These are phyloP conservation scores for Basipetospora sp. DNA, from an alignment of 2,329 filamentous ascomycete genomes.

Conservation along the genomic window DNA sequence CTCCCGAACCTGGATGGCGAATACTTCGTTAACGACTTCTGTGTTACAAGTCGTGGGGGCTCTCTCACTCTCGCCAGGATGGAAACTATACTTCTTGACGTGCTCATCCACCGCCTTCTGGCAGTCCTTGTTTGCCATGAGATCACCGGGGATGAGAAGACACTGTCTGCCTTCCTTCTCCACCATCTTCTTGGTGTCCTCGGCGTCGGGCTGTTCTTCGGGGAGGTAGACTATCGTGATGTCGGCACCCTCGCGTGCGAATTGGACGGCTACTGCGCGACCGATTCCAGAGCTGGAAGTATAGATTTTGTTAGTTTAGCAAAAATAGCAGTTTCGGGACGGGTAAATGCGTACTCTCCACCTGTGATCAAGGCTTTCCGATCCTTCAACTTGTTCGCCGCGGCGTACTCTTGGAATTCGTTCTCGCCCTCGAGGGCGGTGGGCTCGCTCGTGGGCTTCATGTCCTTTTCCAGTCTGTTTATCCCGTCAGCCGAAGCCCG, in stretches of 20 bases:
- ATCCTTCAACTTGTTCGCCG: conserved; percentile 33
- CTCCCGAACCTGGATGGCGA: conserved; percentile 13
- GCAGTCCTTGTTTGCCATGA: conserved; percentile 53
- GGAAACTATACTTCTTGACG: conserved; percentile 30
- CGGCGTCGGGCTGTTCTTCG: conserved; percentile 61
- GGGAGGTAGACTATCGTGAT: conserved; percentile 60
- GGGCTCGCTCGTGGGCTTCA: conserved; percentile 25
- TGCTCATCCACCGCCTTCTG: conserved; percentile 50
- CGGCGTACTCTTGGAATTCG: conserved; percentile 23
- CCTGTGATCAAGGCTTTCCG: conserved; percentile 40
- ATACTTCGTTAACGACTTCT: not conserved
- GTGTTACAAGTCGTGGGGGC: too few species aligned
- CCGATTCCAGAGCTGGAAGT: conserved; percentile 51
- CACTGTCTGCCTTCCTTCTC: conserved; percentile 53
- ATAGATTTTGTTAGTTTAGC: not conserved
- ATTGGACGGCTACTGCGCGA: conserved; percentile 59
- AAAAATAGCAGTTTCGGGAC: too few species aligned
- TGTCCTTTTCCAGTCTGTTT: conserved; percentile 21
- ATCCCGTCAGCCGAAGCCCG: not conserved
- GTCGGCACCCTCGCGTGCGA: conserved; percentile 67
- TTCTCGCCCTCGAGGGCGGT: conserved; percentile 26
- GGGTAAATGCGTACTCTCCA: conserved; percentile 34
- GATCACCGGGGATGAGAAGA: conserved; percentile 47
- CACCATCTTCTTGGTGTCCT: conserved; percentile 57
- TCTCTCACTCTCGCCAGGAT: not conserved